Percentiles rank a stretch among this genome's conserved stretches.
phyloP scores from a whole-genome alignment of 1,284 basidiomycete genomes.

The Naganishia cerealis region DNA sequence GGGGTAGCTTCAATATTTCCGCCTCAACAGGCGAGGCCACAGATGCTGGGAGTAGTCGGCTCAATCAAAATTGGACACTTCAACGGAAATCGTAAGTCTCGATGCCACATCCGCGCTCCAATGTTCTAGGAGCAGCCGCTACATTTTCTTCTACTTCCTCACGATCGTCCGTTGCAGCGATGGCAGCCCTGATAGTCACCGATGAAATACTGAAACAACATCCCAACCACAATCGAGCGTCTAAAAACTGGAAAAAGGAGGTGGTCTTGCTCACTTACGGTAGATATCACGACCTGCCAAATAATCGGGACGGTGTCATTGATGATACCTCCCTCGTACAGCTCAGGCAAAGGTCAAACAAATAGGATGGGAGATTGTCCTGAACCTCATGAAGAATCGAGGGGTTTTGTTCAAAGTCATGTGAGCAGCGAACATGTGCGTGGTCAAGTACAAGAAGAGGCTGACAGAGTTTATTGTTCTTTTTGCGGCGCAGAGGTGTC shows the following conservation, averaged over 20 bases:
- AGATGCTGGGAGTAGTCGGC: conserved; percentile 73
- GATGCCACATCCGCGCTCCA: background rate
- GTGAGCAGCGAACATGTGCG: conserved; percentile 34
- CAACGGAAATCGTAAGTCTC: conserved; percentile 47
- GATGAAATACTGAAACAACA: conserved; percentile 63
- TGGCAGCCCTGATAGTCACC: conserved; percentile 82
- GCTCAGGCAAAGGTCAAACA: conserved; percentile 50
- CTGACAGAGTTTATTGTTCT: background rate
- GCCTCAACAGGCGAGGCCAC: conserved; percentile 72
- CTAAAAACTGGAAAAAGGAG: conserved; percentile 77
- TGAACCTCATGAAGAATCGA: conserved; percentile 63
- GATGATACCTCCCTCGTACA: conserved; percentile 19
- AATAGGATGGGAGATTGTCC: conserved; percentile 67
- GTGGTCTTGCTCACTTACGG: conserved; percentile 78
- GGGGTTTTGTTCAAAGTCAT: conserved; percentile 68
- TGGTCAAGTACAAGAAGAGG: background rate
- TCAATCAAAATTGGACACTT: conserved; percentile 60
- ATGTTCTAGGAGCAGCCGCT: conserved; percentile 6
- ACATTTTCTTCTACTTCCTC: conserved; percentile 9
- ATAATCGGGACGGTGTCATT: background rate
- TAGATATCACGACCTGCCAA: conserved; percentile 53
- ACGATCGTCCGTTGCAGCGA: conserved; percentile 58
- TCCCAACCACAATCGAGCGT: conserved; percentile 62
- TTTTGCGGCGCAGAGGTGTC: conserved; percentile 58
- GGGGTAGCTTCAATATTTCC: conserved; percentile 74